These are phyloP conservation scores for Candida ortonii DNA, from an alignment of 805 yeast genomes.

Conservation along the genomic window DNA sequence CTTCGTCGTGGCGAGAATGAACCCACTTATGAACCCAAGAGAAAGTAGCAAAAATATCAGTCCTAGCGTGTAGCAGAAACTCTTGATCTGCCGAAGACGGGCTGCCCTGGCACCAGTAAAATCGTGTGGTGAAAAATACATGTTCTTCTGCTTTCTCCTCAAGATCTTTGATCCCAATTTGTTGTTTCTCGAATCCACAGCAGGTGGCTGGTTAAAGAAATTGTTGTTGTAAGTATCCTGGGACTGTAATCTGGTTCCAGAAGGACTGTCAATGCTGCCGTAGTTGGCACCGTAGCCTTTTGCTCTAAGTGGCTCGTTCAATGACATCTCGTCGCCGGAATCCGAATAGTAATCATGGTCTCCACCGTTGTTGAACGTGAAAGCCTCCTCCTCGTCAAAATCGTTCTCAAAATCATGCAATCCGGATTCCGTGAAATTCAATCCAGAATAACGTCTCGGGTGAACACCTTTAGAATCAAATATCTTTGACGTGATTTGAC, in stretches of 20 bases:
- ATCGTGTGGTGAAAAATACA: slow-evolving; percentile 37
- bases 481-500: slow-evolving; percentile 65
- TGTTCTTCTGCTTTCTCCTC: slow-evolving; percentile 24
- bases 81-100: slow-evolving; percentile 30
- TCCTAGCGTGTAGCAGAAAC: slow-evolving; percentile 41
- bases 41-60: slow-evolving; percentile 52
- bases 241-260: slow-evolving; percentile 11
- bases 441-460: slow-evolving; percentile 69
- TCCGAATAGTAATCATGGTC: slow-evolving; percentile 26
- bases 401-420: slow-evolving; percentile 57
- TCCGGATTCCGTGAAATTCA: slow-evolving; percentile 33
- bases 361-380: slow-evolving; percentile 12
- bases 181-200: slow-evolving; percentile 14
- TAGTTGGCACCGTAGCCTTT: slow-evolving; percentile 14
- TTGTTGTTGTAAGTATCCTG: slow-evolving; percentile 7
- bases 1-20: slow-evolving; percentile 79
- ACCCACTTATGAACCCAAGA: slow-evolving; percentile 79
- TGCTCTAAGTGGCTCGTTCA: slow-evolving; percentile 14
- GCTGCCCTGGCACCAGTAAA: slow-evolving; percentile 33
- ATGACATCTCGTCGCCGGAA: slow-evolving; percentile 26
- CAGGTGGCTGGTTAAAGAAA: slow-evolving; percentile 10
- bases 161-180: slow-evolving; percentile 13
- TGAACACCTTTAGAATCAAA: slow-evolving; percentile 73
- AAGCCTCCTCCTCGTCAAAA: slow-evolving; percentile 29
- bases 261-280: slow-evolving; percentile 16